Evolutionary conservation across 371 early-diverging fungal genomes (phyloP), one percentile per base, ranked within the genome.

Genomic region (Dichotomocladium elegans): DNA sequence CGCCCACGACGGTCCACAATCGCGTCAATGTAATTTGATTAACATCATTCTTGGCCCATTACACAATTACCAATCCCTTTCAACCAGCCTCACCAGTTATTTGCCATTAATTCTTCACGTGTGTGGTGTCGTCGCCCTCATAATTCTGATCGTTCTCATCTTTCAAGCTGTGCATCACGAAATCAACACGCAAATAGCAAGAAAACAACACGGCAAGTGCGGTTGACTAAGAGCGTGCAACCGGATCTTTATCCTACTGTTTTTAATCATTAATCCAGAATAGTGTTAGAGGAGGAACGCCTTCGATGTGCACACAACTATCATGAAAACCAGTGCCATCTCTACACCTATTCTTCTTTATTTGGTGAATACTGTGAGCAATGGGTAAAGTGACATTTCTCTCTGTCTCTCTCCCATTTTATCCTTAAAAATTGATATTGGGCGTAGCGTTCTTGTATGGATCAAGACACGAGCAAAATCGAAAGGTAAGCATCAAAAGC

Each of bases 351-450:
- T 12, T 11, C 29, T 15, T 31, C 33, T 10, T 24, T 48, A 34
- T 48, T 48, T 25, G 25, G 49, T 35, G 9, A 12, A 22, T 49
- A 41, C 31, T 56, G 57, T 14, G 33, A 48, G 4, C 50, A 56
- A 34, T 48, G 48, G 57, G 50, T 26, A 56, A 34, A 49, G 37
- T 54, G 47, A 47, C 54, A 45, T 54, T 54, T 54, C 24, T 25
- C 6, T 42, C 28, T 25, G 21, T 4, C 22, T 19, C 47, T 27
- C 8, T n/a, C 10, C 7, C 5, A 11, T 37, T 5, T 37, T 28
- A 47, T 34, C 48, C 48, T 26, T 21, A 41, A 48, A 47, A 11
- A 12, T 42, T 19, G 25, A 19, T 15, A 5, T 14, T 33, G 35
- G n/a, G 1, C n/a, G 21, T 37, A 37, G 37, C 37, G 21, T 17